Conservation (phyloP, 768 basidiomycete genomes). For the Punctularia strigosozonata region DNA sequence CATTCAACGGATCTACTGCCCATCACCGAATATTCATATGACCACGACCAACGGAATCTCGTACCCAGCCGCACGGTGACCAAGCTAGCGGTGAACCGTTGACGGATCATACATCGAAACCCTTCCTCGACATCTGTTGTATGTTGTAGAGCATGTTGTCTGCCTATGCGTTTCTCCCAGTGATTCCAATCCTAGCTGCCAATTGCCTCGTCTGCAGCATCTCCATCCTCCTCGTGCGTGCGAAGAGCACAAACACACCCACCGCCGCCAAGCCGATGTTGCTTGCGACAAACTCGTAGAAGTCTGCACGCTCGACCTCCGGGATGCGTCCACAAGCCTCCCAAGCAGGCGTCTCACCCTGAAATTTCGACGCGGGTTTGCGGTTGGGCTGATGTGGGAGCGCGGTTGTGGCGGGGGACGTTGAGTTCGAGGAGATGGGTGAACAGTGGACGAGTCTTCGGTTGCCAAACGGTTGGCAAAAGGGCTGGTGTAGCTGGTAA, state of each 20-base stretch:
- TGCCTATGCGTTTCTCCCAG: too few species aligned
- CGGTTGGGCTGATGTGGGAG: slow-evolving; percentile 3
- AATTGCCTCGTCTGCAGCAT: slow-evolving; percentile 69
- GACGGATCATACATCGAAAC: too few species aligned
- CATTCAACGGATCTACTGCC: too few species aligned
- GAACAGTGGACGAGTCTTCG: slow-evolving; percentile 80
- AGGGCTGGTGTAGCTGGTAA: slow-evolving; percentile 68
- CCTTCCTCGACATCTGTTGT: too few species aligned
- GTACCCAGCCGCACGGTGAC: too few species aligned
- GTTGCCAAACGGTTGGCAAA: slow-evolving; percentile 94
- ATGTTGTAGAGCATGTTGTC: too few species aligned
- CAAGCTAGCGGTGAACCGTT: too few species aligned
- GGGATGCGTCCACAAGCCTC: slow-evolving; percentile 87
- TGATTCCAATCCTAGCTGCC: slow-evolving; percentile 86
- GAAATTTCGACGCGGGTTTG: slow-evolving; percentile 8
- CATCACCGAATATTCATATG: too few species aligned
- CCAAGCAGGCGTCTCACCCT: slow-evolving; percentile 73
- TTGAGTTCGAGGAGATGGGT: slow-evolving; percentile 16
- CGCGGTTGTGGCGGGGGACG: slow-evolving; percentile 8
- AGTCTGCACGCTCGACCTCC: slow-evolving; percentile 69
- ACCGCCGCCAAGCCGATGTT: slow-evolving; percentile 63
- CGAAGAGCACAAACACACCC: slow-evolving; percentile 53
- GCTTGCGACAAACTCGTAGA: slow-evolving; percentile 83
- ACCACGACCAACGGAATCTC: too few species aligned
- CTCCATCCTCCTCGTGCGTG: slow-evolving; percentile 57